phyloP scores from a whole-genome alignment of 192 early-diverging fungal genomes.

The Mortierella hygrophila region DNA sequence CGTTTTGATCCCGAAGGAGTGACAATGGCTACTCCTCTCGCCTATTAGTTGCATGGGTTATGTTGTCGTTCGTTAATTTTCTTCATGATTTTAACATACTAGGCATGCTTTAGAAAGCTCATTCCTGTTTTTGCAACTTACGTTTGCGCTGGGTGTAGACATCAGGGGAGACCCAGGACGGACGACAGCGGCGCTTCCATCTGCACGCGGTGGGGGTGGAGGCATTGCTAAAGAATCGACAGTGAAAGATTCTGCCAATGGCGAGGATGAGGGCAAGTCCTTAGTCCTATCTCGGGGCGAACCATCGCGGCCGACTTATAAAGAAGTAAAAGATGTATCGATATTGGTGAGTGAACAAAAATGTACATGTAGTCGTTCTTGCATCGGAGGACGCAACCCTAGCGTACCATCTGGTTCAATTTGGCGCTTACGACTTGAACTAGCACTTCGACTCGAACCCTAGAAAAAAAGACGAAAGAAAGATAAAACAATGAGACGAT shows the following conservation, averaged over 20 bases:
- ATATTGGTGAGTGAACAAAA: neutral
- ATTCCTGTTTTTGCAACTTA: neutral
- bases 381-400: neutral
- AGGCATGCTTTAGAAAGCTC: no score
- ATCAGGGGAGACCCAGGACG: neutral
- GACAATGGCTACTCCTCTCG: neutral
- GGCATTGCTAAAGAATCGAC: slow-evolving; percentile 31
- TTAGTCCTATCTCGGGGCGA: slow-evolving; percentile 6
- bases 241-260: neutral
- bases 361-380: neutral
- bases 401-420: slow-evolving; percentile 31
- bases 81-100: no score
- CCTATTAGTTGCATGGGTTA: neutral
- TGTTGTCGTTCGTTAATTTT: neutral
- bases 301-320: slow-evolving; percentile 8
- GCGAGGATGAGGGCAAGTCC: slow-evolving; percentile 7
- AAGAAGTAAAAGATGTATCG: neutral
- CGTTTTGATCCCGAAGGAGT: slow-evolving; percentile 27
- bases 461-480: neutral
- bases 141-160: neutral
- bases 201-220: slow-evolving; percentile 11
- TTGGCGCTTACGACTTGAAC: slow-evolving; percentile 39
- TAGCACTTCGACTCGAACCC: slow-evolving; percentile 5
- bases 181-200: neutral
- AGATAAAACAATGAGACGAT: neutral